Evolutionary conservation across 2,329 filamentous ascomycete genomes (phyloP).

Genomic region (Nemania bipapillata): DNA sequence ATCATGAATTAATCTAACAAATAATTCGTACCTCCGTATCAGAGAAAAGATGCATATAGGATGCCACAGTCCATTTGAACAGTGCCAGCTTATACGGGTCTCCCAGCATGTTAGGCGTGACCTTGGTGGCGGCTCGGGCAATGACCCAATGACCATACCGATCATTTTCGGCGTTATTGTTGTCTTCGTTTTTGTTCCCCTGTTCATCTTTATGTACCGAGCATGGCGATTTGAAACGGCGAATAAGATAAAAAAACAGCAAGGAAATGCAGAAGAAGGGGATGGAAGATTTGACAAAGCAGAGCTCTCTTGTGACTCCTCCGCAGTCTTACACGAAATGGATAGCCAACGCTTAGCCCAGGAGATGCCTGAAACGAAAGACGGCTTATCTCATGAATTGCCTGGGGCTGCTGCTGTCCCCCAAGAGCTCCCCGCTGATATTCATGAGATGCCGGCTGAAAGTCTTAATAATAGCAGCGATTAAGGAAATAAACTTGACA

Average conservation of each 20-base stretch:
- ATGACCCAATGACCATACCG: not conserved
- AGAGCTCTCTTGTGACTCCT: constrained; percentile 19
- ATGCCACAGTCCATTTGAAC: not conserved
- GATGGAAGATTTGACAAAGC: constrained; percentile 4
- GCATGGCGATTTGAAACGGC: constrained; percentile 16
- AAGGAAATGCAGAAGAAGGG: not conserved
- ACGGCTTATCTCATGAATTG: constrained; percentile 23
- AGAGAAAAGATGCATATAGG: constrained; percentile 2
- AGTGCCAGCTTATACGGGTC: not conserved
- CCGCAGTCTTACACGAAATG: constrained; percentile 12
- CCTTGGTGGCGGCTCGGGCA: not conserved
- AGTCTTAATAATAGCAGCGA: not conserved
- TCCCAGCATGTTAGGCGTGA: not conserved
- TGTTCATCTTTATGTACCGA: constrained; percentile 7
- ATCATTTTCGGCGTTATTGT: not conserved
- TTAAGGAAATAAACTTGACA: not conserved
- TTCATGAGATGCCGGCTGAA: constrained; percentile 26
- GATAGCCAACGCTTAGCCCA: not conserved
- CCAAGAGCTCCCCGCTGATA: constrained; percentile 27
- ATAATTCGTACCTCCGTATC: not conserved
- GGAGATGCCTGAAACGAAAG: constrained; percentile 17
- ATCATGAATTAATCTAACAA: not conserved
- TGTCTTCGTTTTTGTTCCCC: constrained; percentile 7
- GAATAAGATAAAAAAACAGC: not conserved
- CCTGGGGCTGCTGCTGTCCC: not conserved